phyloP scores from a whole-genome alignment of 129 eudicot species.

The Tagetes erecta region DNA sequence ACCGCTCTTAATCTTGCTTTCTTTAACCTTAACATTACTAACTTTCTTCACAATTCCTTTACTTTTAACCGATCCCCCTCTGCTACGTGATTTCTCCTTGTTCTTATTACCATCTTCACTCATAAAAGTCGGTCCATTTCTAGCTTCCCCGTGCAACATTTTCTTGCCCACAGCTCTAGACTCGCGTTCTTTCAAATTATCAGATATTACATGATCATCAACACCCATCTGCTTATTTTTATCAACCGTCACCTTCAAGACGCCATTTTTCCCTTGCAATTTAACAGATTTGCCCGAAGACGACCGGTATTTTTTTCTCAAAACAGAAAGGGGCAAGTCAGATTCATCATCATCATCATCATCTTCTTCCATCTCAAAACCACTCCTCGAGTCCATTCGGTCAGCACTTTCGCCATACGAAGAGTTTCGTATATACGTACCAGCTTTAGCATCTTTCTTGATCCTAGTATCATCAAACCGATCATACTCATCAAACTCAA shows the following conservation, averaged over 20 bases:
- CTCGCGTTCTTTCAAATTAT: constrained; percentile 27
- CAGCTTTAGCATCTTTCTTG: constrained; percentile 30
- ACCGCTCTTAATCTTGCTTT: constrained; percentile 49
- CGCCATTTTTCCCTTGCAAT: constrained; percentile 79
- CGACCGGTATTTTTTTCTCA: constrained; percentile 44
- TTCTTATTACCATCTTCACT: constrained; percentile 30
- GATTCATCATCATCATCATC: constrained; percentile 43
- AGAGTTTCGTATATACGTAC: not conserved
- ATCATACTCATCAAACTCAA: constrained; percentile 78
- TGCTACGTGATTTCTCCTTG: constrained; percentile 41
- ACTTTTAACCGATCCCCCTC: constrained; percentile 37
- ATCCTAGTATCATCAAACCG: constrained; percentile 50
- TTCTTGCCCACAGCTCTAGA: constrained; percentile 34
- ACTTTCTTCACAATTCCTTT: constrained; percentile 31
- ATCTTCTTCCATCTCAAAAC: constrained; percentile 47
- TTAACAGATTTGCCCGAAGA: constrained; percentile 49
- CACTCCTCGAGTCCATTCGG: constrained; percentile 34
- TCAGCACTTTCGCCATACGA: constrained; percentile 16
- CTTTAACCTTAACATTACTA: constrained; percentile 33
- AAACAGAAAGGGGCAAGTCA: constrained; percentile 51
- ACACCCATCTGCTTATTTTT: constrained; percentile 36
- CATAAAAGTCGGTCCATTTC: constrained; percentile 37
- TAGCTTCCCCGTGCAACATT: constrained; percentile 25
- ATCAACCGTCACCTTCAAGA: constrained; percentile 70
- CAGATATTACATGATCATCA: constrained; percentile 13